Conservation (phyloP, 2,329 filamentous ascomycete species). For the Thielaviopsis populi region DNA sequence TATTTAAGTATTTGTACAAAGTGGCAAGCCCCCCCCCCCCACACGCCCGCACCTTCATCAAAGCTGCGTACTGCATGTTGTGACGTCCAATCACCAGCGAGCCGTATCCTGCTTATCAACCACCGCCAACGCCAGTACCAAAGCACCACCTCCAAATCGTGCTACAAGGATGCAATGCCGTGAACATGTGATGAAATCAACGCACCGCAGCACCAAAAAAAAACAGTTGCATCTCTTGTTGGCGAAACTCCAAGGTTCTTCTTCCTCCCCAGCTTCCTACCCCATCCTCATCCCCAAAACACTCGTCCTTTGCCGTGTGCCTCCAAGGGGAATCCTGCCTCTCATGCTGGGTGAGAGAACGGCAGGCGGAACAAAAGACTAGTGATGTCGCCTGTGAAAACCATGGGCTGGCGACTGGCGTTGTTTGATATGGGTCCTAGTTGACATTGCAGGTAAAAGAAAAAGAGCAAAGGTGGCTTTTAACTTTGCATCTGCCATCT, state of each 20-base stretch:
- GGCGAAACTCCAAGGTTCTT: no score
- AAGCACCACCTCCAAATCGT: not conserved
- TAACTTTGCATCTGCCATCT: not conserved
- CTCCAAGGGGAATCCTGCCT: not conserved
- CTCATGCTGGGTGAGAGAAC: not conserved
- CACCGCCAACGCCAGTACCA: not conserved
- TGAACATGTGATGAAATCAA: not conserved
- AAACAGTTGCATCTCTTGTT: not conserved
- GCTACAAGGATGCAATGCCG: not conserved
- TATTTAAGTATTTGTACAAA: not conserved
- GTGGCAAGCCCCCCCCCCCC: not conserved
- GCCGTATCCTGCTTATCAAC: not conserved
- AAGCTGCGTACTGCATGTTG: not conserved
- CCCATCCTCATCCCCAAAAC: no score
- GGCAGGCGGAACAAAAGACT: not conserved
- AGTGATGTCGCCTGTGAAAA: not conserved
- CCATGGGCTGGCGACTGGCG: not conserved
- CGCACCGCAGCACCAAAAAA: not conserved
- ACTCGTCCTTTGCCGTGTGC: not conserved
- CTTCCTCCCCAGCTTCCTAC: not conserved
- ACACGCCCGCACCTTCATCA: not conserved
- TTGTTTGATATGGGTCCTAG: not conserved
- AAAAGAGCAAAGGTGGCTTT: not conserved
- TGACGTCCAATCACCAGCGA: not conserved
- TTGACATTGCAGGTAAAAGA: not conserved